Percentiles rank a stretch among this genome's conserved stretches.
phyloP scores from a whole-genome alignment of 2,329 filamentous ascomycete genomes.

The Apiospora arundinis region DNA sequence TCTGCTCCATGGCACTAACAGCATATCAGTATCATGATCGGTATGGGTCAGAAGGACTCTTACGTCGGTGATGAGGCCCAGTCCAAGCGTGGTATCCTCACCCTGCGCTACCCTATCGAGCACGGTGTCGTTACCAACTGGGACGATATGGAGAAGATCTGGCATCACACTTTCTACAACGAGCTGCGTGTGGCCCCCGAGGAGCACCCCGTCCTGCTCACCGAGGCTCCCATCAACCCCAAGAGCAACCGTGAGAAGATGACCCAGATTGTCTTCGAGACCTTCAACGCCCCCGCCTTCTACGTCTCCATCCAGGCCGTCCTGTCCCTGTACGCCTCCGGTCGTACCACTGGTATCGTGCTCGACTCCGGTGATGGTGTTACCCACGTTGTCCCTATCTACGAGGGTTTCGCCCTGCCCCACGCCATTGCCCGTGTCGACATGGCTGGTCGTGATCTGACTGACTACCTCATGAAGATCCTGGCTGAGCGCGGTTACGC shows the following conservation, averaged over 20 bases:
- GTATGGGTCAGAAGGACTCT: slow-evolving; percentile 99
- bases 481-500: slow-evolving; percentile 98
- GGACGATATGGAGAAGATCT: slow-evolving; percentile 99
- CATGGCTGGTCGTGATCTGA: slow-evolving; percentile 99
- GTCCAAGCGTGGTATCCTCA: slow-evolving; percentile 99
- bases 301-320: slow-evolving; percentile 99
- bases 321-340: slow-evolving; percentile 97
- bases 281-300: slow-evolving; percentile 99
- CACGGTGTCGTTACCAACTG: slow-evolving; percentile 99
- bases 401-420: slow-evolving; percentile 99
- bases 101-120: slow-evolving; percentile 99
- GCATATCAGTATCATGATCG: slow-evolving; percentile 92
- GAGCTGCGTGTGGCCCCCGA: slow-evolving; percentile 99
- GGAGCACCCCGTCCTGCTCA: slow-evolving; percentile 99
- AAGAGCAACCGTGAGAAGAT: slow-evolving; percentile 99
- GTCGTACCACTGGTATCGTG: slow-evolving; percentile 99
- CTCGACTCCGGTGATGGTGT: slow-evolving; percentile 99
- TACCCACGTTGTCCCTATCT: slow-evolving; percentile 99
- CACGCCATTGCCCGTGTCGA: slow-evolving; percentile 99
- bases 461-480: slow-evolving; percentile 99
- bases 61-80: slow-evolving; percentile 99
- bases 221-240: slow-evolving; percentile 99
- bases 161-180: slow-evolving; percentile 99
- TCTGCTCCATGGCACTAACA: not conserved
- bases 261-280: slow-evolving; percentile 99